Evolutionary conservation across 495 filamentous ascomycete genomes (phyloP).

Genomic region (Tuber microsphaerosporum): DNA sequence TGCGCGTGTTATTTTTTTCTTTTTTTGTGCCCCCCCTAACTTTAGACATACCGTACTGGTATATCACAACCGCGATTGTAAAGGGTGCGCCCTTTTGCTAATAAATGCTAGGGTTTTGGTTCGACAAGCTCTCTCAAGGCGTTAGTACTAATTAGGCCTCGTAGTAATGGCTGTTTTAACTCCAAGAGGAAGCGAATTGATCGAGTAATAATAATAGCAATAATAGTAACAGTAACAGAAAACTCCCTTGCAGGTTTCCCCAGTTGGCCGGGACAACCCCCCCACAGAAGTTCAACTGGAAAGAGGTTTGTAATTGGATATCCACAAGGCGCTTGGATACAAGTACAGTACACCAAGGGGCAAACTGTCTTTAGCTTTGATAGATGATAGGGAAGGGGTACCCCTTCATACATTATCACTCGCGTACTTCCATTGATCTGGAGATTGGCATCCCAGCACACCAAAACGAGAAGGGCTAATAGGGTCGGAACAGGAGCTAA

Average conservation of each 20-base stretch:
- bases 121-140: background rate
- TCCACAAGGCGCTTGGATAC: background rate
- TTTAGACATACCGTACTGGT: background rate
- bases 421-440: background rate
- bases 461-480: no score
- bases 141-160: background rate
- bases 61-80: background rate
- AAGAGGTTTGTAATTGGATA: background rate
- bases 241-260: background rate
- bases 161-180: background rate
- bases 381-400: background rate
- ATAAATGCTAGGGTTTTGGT: background rate
- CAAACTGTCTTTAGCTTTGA: background rate
- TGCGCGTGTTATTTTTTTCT: background rate
- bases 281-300: background rate
- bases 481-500: no score
- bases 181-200: background rate
- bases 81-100: background rate
- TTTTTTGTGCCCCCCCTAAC: background rate
- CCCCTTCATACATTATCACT: background rate
- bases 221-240: background rate
- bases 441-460: background rate
- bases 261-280: background rate
- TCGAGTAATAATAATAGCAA: background rate
- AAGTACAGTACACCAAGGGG: no score